phyloP scores from a whole-genome alignment of 768 basidiomycete species.

The Rhizopogon vinicolor region DNA sequence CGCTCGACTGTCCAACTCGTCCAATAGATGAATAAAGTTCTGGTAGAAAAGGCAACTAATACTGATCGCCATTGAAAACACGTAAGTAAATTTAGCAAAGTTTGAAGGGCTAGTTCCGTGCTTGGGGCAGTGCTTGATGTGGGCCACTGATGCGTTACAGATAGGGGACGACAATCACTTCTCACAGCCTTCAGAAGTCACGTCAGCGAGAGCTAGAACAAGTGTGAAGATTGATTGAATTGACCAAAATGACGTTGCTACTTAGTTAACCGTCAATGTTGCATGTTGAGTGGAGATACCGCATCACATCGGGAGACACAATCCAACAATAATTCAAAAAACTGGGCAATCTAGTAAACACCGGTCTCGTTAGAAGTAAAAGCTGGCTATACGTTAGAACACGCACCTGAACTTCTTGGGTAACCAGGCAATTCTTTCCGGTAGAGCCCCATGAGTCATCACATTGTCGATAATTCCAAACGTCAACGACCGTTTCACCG shows the following conservation, averaged over 20 bases:
- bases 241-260: not conserved
- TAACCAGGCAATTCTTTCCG: constrained; percentile 76
- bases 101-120: too few relatives aligned
- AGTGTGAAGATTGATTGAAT: not conserved
- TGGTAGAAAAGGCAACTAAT: not conserved
- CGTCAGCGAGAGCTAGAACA: not conserved
- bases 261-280: constrained; percentile 1
- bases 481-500: constrained; percentile 80
- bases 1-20: not conserved
- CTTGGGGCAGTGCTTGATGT: not conserved
- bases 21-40: too few relatives aligned
- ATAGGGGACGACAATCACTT: not conserved
- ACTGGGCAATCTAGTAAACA: constrained; percentile 46
- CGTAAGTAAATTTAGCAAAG: not conserved
- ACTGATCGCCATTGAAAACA: not conserved
- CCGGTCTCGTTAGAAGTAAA: not conserved
- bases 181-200: not conserved
- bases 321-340: constrained; percentile 63
- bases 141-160: not conserved
- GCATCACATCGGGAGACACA: constrained; percentile 55
- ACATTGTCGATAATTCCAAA: constrained; percentile 57
- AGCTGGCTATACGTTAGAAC: not conserved
- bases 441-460: constrained; percentile 67
- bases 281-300: constrained; percentile 53
- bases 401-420: constrained; percentile 59